Conservation (phyloP, 1,284 basidiomycete genomes). For the Bondarzewia mesenterica region DNA sequence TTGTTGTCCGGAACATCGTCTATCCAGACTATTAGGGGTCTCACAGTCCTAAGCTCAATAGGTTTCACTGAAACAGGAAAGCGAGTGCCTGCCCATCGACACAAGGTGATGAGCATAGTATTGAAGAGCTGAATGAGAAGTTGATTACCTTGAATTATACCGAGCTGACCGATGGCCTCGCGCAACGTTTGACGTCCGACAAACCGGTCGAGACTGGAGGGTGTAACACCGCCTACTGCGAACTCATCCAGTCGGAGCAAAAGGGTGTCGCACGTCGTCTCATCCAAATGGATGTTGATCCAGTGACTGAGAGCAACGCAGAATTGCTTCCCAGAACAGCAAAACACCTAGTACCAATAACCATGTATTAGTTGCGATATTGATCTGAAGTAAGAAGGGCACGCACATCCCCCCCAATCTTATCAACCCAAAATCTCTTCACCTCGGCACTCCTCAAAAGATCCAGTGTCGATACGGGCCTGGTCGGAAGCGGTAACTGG, state of each 20-base stretch:
- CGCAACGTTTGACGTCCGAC: constrained; percentile 2
- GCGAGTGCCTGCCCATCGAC: too few species aligned
- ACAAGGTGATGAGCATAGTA: not conserved
- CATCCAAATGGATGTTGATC: not conserved
- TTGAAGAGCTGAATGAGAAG: not conserved
- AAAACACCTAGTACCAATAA: constrained; percentile 1
- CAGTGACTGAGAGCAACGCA: not conserved
- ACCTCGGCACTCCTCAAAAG: not conserved
- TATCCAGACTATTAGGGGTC: constrained; percentile 10
- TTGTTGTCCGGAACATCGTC: constrained; percentile 10
- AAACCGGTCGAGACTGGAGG: constrained; percentile 6
- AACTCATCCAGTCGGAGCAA: constrained; percentile 7
- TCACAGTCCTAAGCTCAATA: not conserved
- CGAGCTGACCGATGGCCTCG: not conserved
- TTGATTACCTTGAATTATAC: not conserved
- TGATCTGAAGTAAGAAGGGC: not conserved
- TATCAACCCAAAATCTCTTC: not conserved
- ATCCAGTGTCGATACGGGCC: not conserved
- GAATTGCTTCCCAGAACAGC: constrained; percentile 1
- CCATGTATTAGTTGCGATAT: not conserved
- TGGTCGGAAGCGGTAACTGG: not conserved
- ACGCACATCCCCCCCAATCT: not conserved
- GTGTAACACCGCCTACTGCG: constrained; percentile 5
- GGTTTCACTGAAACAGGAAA: not conserved
- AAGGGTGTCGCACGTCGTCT: constrained; percentile 2